These are phyloP conservation scores for Tetrapisispora pingtungensis DNA, from an alignment of 805 yeast species.

Conservation along the genomic window DNA sequence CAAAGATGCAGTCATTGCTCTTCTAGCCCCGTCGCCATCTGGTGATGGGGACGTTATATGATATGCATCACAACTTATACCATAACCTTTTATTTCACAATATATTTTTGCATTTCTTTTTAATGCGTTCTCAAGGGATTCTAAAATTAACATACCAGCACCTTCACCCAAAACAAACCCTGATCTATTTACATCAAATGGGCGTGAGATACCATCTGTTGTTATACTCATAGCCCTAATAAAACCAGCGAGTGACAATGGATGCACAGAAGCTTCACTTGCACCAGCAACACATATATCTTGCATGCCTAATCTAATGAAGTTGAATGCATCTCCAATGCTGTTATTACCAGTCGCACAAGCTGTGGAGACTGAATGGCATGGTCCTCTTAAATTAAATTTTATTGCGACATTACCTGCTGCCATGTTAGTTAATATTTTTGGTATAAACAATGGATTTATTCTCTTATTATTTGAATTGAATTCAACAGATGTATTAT, in stretches of 20 bases:
- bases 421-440: constrained; percentile 82
- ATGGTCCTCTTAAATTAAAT: constrained; percentile 71
- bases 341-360: constrained; percentile 95
- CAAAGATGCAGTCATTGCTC: constrained; percentile 76
- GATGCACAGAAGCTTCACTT: constrained; percentile 78
- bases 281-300: constrained; percentile 93
- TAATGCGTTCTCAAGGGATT: constrained; percentile 65
- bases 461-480: constrained; percentile 31
- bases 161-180: constrained; percentile 97
- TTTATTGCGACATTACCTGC: constrained; percentile 82
- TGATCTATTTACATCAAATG: constrained; percentile 66
- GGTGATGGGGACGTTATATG: constrained; percentile 89
- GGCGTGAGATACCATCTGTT: constrained; percentile 60
- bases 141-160: constrained; percentile 69
- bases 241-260: constrained; percentile 81
- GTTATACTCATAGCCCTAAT: constrained; percentile 78
- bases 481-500: constrained; percentile 39
- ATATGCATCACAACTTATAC: constrained; percentile 81
- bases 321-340: constrained; percentile 83
- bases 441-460: constrained; percentile 82
- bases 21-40: constrained; percentile 72
- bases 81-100: constrained; percentile 81
- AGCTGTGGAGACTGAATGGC: constrained; percentile 84
- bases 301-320: constrained; percentile 70
- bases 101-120: constrained; percentile 56